Base-by-base conservation (phyloP, 371 early-diverging fungal species). In the Syncephalastrum contaminatum region DNA sequence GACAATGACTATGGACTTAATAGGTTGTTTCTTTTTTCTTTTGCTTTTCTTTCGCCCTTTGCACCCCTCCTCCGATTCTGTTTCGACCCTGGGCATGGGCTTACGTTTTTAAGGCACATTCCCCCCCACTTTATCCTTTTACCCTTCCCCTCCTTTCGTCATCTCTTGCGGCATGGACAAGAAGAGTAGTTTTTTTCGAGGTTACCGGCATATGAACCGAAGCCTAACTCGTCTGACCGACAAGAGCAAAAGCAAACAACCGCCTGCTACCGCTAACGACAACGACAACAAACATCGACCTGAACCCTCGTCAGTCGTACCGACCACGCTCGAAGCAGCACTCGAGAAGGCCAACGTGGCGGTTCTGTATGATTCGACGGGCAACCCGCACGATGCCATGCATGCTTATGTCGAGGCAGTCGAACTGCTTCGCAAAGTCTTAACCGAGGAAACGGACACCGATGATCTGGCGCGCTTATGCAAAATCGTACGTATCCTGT, bases 301-400 rank as follows among this genome's bases (percentile, higher is more conserved):
- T 5, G 22, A 27, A 12, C 43, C 39, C 7, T n/a, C 47, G 5
- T 15, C 43, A 4, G 47, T 48, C 40, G 25, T 16, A 19, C 39
- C 30, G 15, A 47, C 56, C 24, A 46, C 40, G 44, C 53, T 59
- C 4, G 64, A 64, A 44, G 48, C 42, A 46, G 69, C 69, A 14
- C 56, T 69, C 20, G 50, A 63, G 30, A 63, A 64, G 47, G 69
- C 69, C 15, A 64, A 64, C 43, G 21, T 55, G 4, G 69, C 69
- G 4, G 69, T 69, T 15, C 47, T 59, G 36, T 56, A 51, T 25
- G 69, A 69, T 41, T 58, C 51, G 41, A 56, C 59, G 5, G 58
- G 51, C 24, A 44, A 54, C 27, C 20, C 48, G 4, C n/a, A 43
- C 18, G 52, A 47, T n/a, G 69, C 69, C 3, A 24, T 64, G 24